Base-by-base conservation (phyloP, 805 yeast species). In the Kluyveromyces aestuarii region DNA sequence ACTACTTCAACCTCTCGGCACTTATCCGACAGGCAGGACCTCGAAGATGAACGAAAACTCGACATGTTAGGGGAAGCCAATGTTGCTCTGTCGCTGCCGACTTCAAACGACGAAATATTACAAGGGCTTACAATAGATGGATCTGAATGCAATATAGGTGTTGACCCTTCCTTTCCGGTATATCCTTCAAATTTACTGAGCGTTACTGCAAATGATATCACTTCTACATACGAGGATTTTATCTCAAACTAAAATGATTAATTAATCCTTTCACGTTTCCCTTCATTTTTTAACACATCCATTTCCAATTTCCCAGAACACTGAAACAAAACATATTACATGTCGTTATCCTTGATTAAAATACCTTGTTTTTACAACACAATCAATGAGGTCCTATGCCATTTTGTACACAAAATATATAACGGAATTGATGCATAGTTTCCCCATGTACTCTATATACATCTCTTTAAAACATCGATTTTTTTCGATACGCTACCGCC, bases 201-300 rank as follows among this genome's bases (percentile, higher is more conserved):
- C 25, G 45, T 38, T 35, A 21, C 36, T 8, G 39, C 45, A 14
- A 43, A 27, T 27, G 45, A 43, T 38, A 9, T 38, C 11, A 33
- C 18, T n/a, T 25, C 45, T 2, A 43, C 45, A n/a, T 43, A 43
- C n/a, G 45, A 43, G 21, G 45, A 43, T 21, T 43, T 43, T 14
- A 43, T 43, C n/a, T 27, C 45, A 4, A 43, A 43, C 30, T 43
- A 16, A 41, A 30, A 30, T 13, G 8, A 13, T 11, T 30, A 30
- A 13, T 11, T 30, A 30, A 6, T 30, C 8, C 35, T 11, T 11
- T 11, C 14, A 30, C 14, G 3, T 30, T 30, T 7, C 35, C 14
- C 14, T 30, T 30, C 4, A 2, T 8, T 30, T 13, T 13, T 11
- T 11, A 30, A 30, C 35, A 30, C 14, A 2, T 21, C 25, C 25